Evolutionary conservation across 257 asterid species (phyloP).

Genomic region (Jasminum sambac): DNA sequence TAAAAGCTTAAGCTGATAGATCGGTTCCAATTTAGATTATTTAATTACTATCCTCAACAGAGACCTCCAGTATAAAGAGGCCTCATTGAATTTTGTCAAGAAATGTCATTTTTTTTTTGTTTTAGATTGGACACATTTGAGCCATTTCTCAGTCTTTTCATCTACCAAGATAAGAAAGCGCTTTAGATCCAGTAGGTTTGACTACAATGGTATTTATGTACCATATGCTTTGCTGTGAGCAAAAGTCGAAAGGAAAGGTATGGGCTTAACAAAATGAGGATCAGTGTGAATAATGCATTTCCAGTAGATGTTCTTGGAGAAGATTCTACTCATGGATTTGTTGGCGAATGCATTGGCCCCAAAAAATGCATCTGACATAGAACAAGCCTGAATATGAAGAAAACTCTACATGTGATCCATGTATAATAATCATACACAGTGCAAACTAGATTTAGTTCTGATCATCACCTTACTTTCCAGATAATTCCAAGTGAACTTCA

Average conservation of each 20-base stretch:
- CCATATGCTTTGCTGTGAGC: neutral
- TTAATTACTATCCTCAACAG: no score
- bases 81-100: conserved; percentile 2
- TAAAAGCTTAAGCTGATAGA: no score
- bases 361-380: neutral
- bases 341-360: neutral
- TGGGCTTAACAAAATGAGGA: neutral
- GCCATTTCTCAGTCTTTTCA: conserved; percentile 5
- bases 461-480: neutral
- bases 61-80: conserved; percentile 4
- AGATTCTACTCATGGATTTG: neutral
- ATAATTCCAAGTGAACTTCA: neutral
- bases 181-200: neutral
- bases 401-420: neutral
- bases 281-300: neutral
- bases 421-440: neutral
- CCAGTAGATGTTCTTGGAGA: neutral
- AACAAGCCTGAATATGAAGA: neutral
- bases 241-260: neutral
- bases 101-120: neutral
- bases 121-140: conserved; percentile 3
- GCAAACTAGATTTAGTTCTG: neutral
- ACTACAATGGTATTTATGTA: neutral
- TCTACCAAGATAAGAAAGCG: neutral
- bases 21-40: no score